These are phyloP conservation scores for Paracorniculantispora psalliotae DNA, from an alignment of 2,329 filamentous ascomycete genomes.

Conservation along the genomic window DNA sequence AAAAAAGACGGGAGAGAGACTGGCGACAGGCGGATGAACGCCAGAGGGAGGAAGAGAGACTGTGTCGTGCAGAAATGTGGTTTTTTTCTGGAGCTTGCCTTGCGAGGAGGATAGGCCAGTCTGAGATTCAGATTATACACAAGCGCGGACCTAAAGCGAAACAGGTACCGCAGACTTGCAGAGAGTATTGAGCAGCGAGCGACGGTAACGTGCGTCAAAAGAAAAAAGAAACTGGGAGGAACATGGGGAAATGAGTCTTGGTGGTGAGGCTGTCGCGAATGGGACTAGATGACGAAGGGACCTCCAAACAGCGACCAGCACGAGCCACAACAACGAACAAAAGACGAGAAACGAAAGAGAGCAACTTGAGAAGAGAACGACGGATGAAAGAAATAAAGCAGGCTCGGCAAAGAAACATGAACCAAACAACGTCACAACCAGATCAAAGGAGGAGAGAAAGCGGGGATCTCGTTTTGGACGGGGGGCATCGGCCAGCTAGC, in stretches of 20 bases:
- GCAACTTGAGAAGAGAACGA: neutral
- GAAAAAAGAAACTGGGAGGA: neutral
- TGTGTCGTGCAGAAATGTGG: slow-evolving; percentile 8
- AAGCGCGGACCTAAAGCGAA: slow-evolving; percentile 6
- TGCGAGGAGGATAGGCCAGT: neutral
- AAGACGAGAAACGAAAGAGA: neutral
- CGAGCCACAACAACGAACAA: neutral
- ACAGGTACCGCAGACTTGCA: neutral
- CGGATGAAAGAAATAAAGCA: neutral
- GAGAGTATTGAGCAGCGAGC: neutral
- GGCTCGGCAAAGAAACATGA: neutral
- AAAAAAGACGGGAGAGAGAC: neutral
- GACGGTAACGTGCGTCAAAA: neutral
- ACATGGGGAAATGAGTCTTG: neutral
- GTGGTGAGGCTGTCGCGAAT: slow-evolving; percentile 3
- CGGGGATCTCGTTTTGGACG: slow-evolving; percentile 6
- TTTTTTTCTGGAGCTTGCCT: slow-evolving; percentile 8
- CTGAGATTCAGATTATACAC: slow-evolving; percentile 7
- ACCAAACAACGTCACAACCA: slow-evolving; percentile 10
- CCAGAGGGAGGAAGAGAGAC: slow-evolving; percentile 7
- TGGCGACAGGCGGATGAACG: neutral
- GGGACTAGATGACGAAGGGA: too few species aligned
- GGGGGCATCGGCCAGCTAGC: neutral
- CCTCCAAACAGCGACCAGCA: neutral
- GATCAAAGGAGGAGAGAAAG: slow-evolving; percentile 13